Evolutionary conservation across 441 rosid species (phyloP).

Genomic region (California macrophylla): DNA sequence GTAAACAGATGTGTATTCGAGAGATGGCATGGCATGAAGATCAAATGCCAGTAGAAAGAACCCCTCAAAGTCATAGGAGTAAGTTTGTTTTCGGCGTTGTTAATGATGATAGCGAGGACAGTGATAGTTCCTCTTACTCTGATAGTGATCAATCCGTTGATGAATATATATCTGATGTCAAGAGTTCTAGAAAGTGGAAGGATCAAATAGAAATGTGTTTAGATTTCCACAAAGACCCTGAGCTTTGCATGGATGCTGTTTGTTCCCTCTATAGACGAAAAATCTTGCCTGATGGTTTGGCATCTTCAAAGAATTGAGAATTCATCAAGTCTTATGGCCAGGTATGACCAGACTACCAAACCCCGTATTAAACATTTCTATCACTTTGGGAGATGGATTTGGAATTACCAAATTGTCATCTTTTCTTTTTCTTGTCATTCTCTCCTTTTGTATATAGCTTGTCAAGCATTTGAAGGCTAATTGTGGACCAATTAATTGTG

Average conservation of each 20-base stretch:
- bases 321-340: slow-evolving; percentile 4
- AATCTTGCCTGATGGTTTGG: background rate
- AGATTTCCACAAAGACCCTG: slow-evolving; percentile 19
- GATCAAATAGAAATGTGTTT: slow-evolving; percentile 17
- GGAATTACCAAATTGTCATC: background rate
- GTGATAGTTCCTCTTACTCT: background rate
- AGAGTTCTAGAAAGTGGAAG: slow-evolving; percentile 16
- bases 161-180: background rate
- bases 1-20: background rate
- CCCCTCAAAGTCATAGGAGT: background rate
- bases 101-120: background rate
- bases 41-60: background rate
- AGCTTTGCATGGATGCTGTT: slow-evolving; percentile 30
- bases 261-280: slow-evolving; percentile 28
- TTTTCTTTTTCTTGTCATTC: too few relatives aligned
- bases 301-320: slow-evolving; percentile 13
- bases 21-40: background rate
- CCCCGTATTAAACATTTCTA: background rate
- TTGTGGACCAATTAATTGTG: too few relatives aligned
- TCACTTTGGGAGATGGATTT: background rate
- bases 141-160: background rate
- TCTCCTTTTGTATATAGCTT: too few relatives aligned
- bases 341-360: slow-evolving; percentile 19
- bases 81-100: background rate
- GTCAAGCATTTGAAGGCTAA: too few relatives aligned